phyloP scores from a whole-genome alignment of 148 eudicot genomes.

The Vaccinium macrocarpon region DNA sequence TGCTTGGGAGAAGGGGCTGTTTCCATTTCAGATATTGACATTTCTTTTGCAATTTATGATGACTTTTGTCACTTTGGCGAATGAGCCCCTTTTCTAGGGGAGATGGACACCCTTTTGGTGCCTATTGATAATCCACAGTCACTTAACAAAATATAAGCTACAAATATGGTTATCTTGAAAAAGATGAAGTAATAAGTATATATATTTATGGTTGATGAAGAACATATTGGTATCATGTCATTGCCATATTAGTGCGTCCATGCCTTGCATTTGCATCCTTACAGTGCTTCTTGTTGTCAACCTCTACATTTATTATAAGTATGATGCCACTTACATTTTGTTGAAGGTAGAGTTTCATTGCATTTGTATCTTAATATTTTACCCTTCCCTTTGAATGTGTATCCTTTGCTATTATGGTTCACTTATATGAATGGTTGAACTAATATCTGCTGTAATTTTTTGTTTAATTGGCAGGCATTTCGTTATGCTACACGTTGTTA shows the following conservation, averaged over 20 bases:
- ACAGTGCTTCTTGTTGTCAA: neutral
- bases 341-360: neutral
- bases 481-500: slow-evolving; percentile 17
- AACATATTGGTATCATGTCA: neutral
- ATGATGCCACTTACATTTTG: slow-evolving; percentile 7
- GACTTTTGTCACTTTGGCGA: neutral
- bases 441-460: neutral
- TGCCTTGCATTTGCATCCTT: neutral
- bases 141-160: neutral
- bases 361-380: neutral
- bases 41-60: neutral
- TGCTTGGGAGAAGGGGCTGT: neutral
- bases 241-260: neutral
- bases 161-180: neutral
- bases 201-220: neutral
- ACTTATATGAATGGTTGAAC: neutral
- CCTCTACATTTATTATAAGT: neutral
- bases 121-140: neutral
- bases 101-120: neutral
- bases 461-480: slow-evolving; percentile 12
- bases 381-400: neutral
- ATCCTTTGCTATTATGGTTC: neutral
- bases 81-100: neutral
- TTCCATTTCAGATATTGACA: neutral
- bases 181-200: neutral